These are phyloP conservation scores for Pachysandra terminalis DNA, from an alignment of 164 flowering plant genomes.

Conservation along the genomic window DNA sequence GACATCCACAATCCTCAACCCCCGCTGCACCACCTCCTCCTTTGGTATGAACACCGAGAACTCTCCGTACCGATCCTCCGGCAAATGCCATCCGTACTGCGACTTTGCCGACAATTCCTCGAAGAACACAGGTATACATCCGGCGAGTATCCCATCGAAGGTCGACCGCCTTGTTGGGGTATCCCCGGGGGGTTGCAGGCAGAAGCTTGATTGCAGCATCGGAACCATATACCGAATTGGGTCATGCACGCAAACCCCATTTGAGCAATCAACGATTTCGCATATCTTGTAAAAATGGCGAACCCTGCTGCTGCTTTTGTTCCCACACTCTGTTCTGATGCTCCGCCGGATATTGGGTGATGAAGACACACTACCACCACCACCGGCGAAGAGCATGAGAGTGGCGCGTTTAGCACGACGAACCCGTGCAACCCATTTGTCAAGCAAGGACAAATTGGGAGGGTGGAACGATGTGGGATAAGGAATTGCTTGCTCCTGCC, in stretches of 20 bases:
- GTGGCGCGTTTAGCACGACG: constrained; percentile 48
- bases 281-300: constrained; percentile 36
- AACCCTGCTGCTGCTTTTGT: constrained; percentile 3
- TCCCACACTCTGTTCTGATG: constrained; percentile 70
- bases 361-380: constrained; percentile 65
- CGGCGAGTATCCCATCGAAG: too few species aligned
- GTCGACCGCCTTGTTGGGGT: too few species aligned
- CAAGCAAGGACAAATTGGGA: constrained; percentile 36
- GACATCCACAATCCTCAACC: too few species aligned
- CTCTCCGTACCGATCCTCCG: constrained; percentile 44
- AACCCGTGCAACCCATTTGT: constrained; percentile 61
- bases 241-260: constrained; percentile 80
- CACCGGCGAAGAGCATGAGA: constrained; percentile 81
- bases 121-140: too few species aligned
- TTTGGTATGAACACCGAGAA: too few species aligned
- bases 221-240: constrained; percentile 80
- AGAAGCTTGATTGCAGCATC: constrained; percentile 75
- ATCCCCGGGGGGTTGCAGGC: constrained; percentile 99
- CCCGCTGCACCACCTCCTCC: too few species aligned
- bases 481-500: constrained; percentile 92
- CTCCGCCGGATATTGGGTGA: constrained; percentile 71
- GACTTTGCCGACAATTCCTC: too few species aligned
- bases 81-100: constrained; percentile 88
- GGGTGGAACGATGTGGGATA: constrained; percentile 94
- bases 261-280: too few species aligned